phyloP scores from a whole-genome alignment of 257 asterid species.

The Scutellaria baicalensis region DNA sequence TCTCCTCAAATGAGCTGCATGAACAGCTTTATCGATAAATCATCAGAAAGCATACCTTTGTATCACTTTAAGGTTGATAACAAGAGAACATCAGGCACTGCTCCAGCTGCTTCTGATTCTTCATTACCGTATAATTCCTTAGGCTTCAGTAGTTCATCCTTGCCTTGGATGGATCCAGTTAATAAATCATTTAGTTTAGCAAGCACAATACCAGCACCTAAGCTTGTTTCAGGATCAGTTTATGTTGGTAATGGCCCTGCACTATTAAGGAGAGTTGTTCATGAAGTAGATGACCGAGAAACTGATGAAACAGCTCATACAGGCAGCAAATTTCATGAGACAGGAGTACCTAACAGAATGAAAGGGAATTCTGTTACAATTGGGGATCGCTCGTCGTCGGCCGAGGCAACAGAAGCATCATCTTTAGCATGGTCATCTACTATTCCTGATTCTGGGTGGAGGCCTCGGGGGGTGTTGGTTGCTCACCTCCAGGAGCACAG shows the following conservation, averaged over 20 bases:
- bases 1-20: constrained; percentile 90
- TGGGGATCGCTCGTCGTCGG: constrained; percentile 43
- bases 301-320: constrained; percentile 55
- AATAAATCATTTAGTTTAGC: constrained; percentile 78
- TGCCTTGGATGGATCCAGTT: constrained; percentile 89
- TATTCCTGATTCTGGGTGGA: constrained; percentile 98
- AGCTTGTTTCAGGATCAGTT: constrained; percentile 73
- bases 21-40: constrained; percentile 86
- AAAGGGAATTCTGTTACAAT: constrained; percentile 48
- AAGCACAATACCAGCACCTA: constrained; percentile 72
- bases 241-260: constrained; percentile 71
- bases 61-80: constrained; percentile 84
- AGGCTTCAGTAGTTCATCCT: constrained; percentile 80
- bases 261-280: constrained; percentile 87
- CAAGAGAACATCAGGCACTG: constrained; percentile 38
- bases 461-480: constrained; percentile 98
- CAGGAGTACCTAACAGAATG: constrained; percentile 46
- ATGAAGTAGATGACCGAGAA: constrained; percentile 91
- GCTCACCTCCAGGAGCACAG: constrained; percentile 98
- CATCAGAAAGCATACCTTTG: constrained; percentile 88
- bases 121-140: constrained; percentile 53
- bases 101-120: constrained; percentile 55
- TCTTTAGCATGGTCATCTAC: constrained; percentile 65
- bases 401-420: constrained; percentile 58
- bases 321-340: constrained; percentile 57